Evolutionary conservation across 257 asterid genomes (phyloP), one percentile per base, ranked within the genome.

Genomic region (Capsicum baccatum): DNA sequence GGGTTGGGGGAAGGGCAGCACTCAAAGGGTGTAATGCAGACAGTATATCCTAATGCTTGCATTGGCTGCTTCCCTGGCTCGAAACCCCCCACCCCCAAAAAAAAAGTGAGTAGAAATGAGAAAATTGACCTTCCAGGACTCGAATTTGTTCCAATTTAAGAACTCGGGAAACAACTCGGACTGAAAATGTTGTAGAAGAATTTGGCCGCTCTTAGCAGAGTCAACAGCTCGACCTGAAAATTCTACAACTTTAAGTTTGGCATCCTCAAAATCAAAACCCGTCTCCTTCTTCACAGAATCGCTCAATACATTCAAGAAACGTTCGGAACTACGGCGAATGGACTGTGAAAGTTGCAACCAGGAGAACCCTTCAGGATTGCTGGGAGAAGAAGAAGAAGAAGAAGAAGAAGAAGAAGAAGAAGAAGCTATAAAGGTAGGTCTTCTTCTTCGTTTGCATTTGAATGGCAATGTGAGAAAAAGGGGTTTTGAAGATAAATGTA

Each of bases 51-150:
- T 39, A 39, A 39, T 39, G 44, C 44, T 3, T 3, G 44, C 44
- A 39, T 39, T 39, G 44, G 44, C 44, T 39, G 44, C 44, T 39
- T 39, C 44, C 44, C 3, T 39, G 44, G 44, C 44, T 39, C 44
- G 44, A 39, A 39, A 26, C 33, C 33, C 33, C 33, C 33, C 33
- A 0, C 26, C 42, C 42, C 42, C 42, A 37, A 37, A 39, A 39
- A 2, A 39, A 39, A 39, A 39, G 44, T 3, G 44, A 39, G 44
- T 5, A 39, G 55, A 5, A 68, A 79, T 52, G 62, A 21, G 6
- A 70, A 57, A 58, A 8, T 62, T 84, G 83, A 95, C 99, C 99
- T 95, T 97, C 99, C 99, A 97, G n/a, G 84, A 88, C 57, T 93
- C 98, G 95, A 90, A 91, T 66, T 87, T 91, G 89, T 95, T 95